These are phyloP conservation scores for Fusarium keratoplasticum DNA, from an alignment of 2,329 filamentous ascomycete genomes.

Conservation along the genomic window DNA sequence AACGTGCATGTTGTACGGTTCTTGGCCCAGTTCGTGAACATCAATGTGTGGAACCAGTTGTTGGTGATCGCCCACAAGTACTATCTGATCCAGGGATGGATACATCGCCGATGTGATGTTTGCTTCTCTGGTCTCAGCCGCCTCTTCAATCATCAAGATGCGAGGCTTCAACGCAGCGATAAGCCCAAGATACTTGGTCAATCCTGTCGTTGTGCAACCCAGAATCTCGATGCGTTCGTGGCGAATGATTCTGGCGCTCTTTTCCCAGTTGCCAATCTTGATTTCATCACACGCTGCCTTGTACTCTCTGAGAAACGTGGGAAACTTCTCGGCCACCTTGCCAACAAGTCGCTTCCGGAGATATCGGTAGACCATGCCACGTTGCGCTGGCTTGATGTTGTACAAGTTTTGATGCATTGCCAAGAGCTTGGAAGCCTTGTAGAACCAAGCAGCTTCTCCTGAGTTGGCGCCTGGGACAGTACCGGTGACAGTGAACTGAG, in stretches of 20 bases:
- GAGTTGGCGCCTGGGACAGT: constrained; percentile 12
- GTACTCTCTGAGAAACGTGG: constrained; percentile 62
- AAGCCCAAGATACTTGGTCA: constrained; percentile 82
- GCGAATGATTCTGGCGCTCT: constrained; percentile 61
- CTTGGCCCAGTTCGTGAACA: constrained; percentile 65
- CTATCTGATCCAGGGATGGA: constrained; percentile 63
- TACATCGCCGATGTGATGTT: constrained; percentile 65
- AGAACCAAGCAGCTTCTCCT: constrained; percentile 14
- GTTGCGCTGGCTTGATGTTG: constrained; percentile 63
- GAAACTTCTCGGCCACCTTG: constrained; percentile 59
- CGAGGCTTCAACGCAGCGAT: constrained; percentile 74
- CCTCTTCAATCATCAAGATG: constrained; percentile 81
- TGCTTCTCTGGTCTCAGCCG: constrained; percentile 79
- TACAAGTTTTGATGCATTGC: constrained; percentile 64
- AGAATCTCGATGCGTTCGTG: constrained; percentile 62
- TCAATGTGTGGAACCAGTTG: constrained; percentile 80
- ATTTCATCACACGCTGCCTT: constrained; percentile 61
- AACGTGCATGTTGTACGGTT: constrained; percentile 75
- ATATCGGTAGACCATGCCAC: constrained; percentile 75
- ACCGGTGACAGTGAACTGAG: constrained; percentile 36
- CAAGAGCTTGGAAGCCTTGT: constrained; percentile 29
- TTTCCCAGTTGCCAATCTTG: constrained; percentile 69
- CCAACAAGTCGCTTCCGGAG: constrained; percentile 68
- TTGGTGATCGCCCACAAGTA: constrained; percentile 81
- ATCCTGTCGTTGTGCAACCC: constrained; percentile 79